Evolutionary conservation across 164 flowering plant species (phyloP).

Genomic region (Kalanchoe fedtschenkoi): DNA sequence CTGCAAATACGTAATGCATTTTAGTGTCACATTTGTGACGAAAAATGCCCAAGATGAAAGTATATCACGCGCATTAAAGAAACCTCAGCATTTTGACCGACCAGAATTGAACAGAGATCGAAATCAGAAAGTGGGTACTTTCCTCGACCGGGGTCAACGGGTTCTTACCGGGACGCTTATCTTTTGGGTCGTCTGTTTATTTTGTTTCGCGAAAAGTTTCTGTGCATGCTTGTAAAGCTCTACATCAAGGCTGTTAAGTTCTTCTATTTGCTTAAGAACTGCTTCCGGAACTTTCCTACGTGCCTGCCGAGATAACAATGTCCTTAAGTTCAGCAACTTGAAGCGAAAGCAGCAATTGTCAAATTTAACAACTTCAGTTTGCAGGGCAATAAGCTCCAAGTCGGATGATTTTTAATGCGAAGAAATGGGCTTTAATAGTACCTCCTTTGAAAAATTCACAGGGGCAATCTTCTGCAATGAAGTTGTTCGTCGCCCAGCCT

Average conservation of each 20-base stretch:
- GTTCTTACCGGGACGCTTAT: conserved; percentile 23
- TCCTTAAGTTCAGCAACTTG: not conserved
- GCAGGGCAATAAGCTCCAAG: not conserved
- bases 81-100: too few relatives aligned
- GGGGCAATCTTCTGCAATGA: conserved; percentile 64
- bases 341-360: not conserved
- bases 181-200: conserved; percentile 18
- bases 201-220: conserved; percentile 50
- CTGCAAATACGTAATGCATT: too few relatives aligned
- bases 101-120: too few relatives aligned
- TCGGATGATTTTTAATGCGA: not conserved
- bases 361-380: not conserved
- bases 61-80: too few relatives aligned
- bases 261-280: conserved; percentile 48
- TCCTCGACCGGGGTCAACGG: too few relatives aligned
- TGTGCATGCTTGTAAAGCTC: conserved; percentile 82
- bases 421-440: conserved; percentile 11
- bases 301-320: conserved; percentile 32
- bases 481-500: conserved; percentile 37
- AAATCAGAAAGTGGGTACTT: too few relatives aligned
- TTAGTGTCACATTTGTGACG: too few relatives aligned
- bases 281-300: conserved; percentile 49
- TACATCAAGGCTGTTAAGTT: conserved; percentile 72
- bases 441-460: conserved; percentile 84
- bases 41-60: too few relatives aligned